Conservation (phyloP, 139 green algal genomes). For the Tetradesmus obliquus region DNA sequence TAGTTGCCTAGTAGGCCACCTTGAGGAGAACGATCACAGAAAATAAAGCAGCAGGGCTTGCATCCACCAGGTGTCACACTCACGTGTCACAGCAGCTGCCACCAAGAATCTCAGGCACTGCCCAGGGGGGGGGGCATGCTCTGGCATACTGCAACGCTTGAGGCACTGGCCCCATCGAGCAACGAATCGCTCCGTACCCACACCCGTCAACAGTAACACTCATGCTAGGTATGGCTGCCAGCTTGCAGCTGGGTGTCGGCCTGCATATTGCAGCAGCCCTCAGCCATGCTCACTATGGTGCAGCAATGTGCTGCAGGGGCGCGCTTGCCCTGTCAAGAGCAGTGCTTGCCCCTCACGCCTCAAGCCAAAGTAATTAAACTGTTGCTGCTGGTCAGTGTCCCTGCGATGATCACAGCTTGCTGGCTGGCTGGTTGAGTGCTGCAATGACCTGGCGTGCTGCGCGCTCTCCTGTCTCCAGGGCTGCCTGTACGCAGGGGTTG, state of each 20-base stretch:
- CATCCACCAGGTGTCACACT: too few species aligned
- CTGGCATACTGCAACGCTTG: too few species aligned
- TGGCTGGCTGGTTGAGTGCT: conserved; percentile 26
- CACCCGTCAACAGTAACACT: background rate
- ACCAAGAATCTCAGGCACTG: too few species aligned
- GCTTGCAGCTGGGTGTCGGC: background rate
- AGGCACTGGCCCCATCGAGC: too few species aligned
- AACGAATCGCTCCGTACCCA: too few species aligned
- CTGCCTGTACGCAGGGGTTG: conserved; percentile 89
- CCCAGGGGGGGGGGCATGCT: too few species aligned
- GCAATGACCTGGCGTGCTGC: conserved; percentile 66
- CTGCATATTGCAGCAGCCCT: background rate
- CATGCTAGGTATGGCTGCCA: background rate
- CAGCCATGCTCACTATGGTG: background rate
- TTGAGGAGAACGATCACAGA: too few species aligned
- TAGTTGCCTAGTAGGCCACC: too few species aligned
- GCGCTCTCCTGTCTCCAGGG: conserved; percentile 79
- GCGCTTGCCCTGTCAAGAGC: background rate
- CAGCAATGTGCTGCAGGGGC: background rate
- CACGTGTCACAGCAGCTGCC: too few species aligned
- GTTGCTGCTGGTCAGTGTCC: too few species aligned
- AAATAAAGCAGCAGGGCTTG: too few species aligned
- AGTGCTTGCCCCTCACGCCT: background rate
- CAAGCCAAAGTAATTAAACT: background rate
- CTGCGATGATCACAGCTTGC: conserved; percentile 50